Evolutionary conservation across 2,329 filamentous ascomycete species (phyloP), one percentile per base, ranked within the genome.

Genomic region (Pestalotiopsis sp.): DNA sequence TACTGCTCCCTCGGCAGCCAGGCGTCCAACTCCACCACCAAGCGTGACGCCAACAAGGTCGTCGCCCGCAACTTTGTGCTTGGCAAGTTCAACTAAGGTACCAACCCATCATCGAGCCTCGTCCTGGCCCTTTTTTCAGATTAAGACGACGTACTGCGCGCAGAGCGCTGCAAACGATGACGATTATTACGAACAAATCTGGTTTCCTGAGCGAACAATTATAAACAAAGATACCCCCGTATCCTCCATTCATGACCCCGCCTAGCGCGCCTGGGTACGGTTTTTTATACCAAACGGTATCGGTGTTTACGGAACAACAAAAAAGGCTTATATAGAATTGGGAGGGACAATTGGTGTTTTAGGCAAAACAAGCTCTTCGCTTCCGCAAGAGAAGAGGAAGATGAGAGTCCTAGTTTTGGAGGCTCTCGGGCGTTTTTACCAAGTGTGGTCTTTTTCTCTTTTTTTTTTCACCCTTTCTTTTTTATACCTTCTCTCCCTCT

Each of bases 1-100:
- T 78, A 88, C 75, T 84, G 81, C 75, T 86, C 84, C 30, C 82
- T 87, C 9, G 84, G 85, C 64, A 70, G 71, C 59, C 78, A 79
- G 61, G 67, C 30, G 30, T 35, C 67, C 56, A 66, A 68, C 22
- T 57, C 70, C 4, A 69, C 68, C 20, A 24, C 71, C 17, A 75
- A 73, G 40, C 73, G 77, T 11, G 71, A 69, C 10, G 69, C 73
- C 65, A 40, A 67, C 38, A 65, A 68, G 63, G 67, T 73, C 38
- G 75, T 79, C 62, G 67, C 74, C 65, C 78, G 78, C 68, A 74
- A 76, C 69, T 79, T 73, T 65, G 78, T 79, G 67, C 72, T 79
- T 38, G 76, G 78, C 71, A 74, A 77, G 68, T 71, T 76, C 30
- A 35, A 35, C 55, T 78, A 75, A 72, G 62, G 55, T n/a, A 57